A percentile compares a stretch with the other conserved stretches of the same genome.
phyloP scores from a whole-genome alignment of 139 green algal species.

The Volvox reticuliferus region DNA sequence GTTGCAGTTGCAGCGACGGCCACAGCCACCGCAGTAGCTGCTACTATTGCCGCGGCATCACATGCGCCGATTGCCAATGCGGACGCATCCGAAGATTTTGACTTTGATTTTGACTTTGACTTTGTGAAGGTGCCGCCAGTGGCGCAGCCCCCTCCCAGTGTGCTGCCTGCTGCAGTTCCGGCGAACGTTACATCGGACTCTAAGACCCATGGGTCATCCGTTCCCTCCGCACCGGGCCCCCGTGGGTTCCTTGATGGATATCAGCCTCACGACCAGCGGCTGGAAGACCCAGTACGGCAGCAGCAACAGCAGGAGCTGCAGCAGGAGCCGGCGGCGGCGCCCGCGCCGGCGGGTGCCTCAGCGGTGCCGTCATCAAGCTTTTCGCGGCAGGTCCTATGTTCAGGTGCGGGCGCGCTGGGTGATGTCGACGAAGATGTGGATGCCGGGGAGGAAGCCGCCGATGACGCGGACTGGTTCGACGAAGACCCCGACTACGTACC shows the following conservation, averaged over 20 bases:
- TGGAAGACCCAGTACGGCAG: neutral
- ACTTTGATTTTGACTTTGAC: slow-evolving; percentile 52
- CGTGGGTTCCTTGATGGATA: no score
- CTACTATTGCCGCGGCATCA: neutral
- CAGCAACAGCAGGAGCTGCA: neutral
- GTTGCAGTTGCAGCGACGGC: slow-evolving; percentile 16
- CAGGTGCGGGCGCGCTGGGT: no score
- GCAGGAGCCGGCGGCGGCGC: neutral
- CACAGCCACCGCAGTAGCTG: neutral
- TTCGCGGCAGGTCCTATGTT: neutral
- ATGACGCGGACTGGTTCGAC: slow-evolving; percentile 45
- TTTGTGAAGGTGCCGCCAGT: slow-evolving; percentile 14
- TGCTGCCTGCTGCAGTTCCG: neutral
- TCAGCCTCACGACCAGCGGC: neutral
- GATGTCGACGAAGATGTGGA: slow-evolving; percentile 3
- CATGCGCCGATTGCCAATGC: neutral
- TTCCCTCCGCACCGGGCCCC: no score
- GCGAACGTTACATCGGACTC: no score
- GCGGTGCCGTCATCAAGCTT: neutral
- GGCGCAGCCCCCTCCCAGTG: no score
- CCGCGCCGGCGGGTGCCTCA: neutral
- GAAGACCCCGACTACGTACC: slow-evolving; percentile 43
- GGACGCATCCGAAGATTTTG: slow-evolving; percentile 15
- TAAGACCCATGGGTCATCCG: no score
- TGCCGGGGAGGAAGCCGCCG: slow-evolving; percentile 19